Evolutionary conservation across 2,329 filamentous ascomycete species (phyloP).

Genomic region (Pezicula radicicola): DNA sequence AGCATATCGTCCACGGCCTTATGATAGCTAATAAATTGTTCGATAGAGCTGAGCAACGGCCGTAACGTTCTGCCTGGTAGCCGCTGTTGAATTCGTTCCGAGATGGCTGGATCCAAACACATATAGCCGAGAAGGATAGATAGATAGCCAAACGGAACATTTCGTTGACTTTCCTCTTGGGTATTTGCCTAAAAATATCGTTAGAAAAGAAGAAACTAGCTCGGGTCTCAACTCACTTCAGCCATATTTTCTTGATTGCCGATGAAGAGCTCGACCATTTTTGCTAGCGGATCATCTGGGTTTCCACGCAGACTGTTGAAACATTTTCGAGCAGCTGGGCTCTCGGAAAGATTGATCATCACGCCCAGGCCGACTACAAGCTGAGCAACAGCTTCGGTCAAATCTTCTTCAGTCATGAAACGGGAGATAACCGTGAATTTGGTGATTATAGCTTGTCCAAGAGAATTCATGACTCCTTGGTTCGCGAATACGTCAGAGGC

Average conservation of each 20-base stretch:
- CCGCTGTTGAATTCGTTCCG: slow-evolving; percentile 35
- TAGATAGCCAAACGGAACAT: slow-evolving; percentile 84
- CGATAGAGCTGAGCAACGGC: slow-evolving; percentile 52
- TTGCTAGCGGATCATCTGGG: slow-evolving; percentile 47
- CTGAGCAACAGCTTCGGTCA: slow-evolving; percentile 58
- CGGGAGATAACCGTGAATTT: slow-evolving; percentile 47
- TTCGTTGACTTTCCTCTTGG: slow-evolving; percentile 71
- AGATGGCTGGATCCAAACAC: slow-evolving; percentile 52
- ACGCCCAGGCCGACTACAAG: slow-evolving; percentile 77
- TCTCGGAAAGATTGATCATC: slow-evolving; percentile 85
- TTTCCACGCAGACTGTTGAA: slow-evolving; percentile 36
- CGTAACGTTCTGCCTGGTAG: slow-evolving; percentile 45
- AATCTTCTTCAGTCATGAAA: slow-evolving; percentile 45
- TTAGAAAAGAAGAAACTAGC: slow-evolving; percentile 5
- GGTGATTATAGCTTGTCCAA: slow-evolving; percentile 48
- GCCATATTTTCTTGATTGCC: slow-evolving; percentile 61
- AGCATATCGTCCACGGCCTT: slow-evolving; percentile 50
- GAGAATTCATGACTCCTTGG: slow-evolving; percentile 47
- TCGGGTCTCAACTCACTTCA: slow-evolving; percentile 53
- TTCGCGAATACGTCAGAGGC: slow-evolving; percentile 69
- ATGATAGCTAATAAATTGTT: slow-evolving; percentile 60
- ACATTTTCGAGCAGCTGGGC: slow-evolving; percentile 54
- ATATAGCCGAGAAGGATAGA: slow-evolving; percentile 81
- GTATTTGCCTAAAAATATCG: slow-evolving; percentile 55
- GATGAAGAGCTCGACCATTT: slow-evolving; percentile 64